A percentile compares a stretch with the other conserved stretches of the same genome.
Conservation (phyloP, 257 asterid genomes). For the Salvia rosmarinus region DNA sequence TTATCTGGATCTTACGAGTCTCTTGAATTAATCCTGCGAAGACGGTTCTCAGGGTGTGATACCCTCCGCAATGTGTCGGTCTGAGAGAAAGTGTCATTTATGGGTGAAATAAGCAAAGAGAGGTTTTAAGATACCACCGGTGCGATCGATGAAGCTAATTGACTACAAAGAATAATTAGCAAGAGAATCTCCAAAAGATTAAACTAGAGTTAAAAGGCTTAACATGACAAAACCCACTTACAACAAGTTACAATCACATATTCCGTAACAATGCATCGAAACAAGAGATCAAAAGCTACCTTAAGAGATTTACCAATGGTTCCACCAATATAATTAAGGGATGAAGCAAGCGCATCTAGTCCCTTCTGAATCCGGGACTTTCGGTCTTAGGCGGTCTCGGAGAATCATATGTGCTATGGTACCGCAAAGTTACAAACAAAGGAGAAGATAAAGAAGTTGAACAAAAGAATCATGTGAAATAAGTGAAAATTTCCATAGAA, state of each 20-base stretch:
- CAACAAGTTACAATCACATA: background rate
- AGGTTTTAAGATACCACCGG: constrained; percentile 16
- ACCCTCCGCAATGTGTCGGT: constrained; percentile 70
- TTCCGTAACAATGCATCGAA: constrained; percentile 9
- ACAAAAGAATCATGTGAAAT: constrained; percentile 10
- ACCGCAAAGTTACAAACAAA: constrained; percentile 56
- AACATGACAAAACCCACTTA: constrained; percentile 24
- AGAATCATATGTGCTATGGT: constrained; percentile 41
- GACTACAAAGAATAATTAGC: constrained; percentile 18
- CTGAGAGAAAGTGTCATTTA: background rate
- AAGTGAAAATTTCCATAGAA: constrained; percentile 1
- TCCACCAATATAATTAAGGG: constrained; percentile 86
- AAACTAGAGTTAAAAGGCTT: constrained; percentile 5
- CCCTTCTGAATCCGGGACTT: constrained; percentile 76
- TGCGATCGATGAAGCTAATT: background rate
- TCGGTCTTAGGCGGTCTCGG: constrained; percentile 64
- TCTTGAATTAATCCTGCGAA: constrained; percentile 97
- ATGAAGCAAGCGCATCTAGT: constrained; percentile 74
- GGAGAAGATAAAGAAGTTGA: constrained; percentile 16
- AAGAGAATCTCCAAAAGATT: constrained; percentile 20
- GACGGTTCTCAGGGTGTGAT: constrained; percentile 88
- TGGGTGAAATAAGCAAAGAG: constrained; percentile 13
- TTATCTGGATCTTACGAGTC: constrained; percentile 84
- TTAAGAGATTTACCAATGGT: constrained; percentile 94
- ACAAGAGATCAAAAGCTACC: constrained; percentile 49